Base-by-base conservation (phyloP, 129 eudicot genomes). In the Flaveria trinervia region DNA sequence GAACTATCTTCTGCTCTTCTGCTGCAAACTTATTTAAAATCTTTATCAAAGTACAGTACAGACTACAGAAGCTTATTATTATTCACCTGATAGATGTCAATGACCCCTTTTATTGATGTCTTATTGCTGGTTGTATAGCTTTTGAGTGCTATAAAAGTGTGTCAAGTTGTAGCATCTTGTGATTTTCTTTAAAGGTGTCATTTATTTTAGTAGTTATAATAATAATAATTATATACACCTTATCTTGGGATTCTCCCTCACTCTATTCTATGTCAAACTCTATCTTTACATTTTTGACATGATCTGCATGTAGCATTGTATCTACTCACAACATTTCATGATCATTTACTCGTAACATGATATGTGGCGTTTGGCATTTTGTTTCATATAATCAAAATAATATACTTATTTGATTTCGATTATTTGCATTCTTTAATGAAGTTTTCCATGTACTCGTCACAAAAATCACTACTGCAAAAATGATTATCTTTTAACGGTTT, bases 211-310 rank as follows among this genome's bases (percentile, higher is more conserved):
- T 56, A 54, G 16, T 82, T 62, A 77, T 73, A 23, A 23, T 23
- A 23, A 23, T 70, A 77, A 25, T 70, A 77, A 61, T 13, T 28
- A 7, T 17, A 17, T n/a, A 51, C 18, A 61, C 77, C 73, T 81
- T 80, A 18, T 85, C 82, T 85, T 85, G 89, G 89, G 89, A 85
- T 82, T 70, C 86, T 76, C 86, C 71, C 77, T 82, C 89, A 73
- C 89, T 79, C 84, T 41, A 81, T 85, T 82, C 89, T 82, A 82
- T 74, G 86, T 55, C 71, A 71, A 70, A 51, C 60, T 81, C 72
- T 80, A 51, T 71, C 87, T 48, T 36, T 30, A 76, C 45, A 73
- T 41, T 28, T 36, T 60, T 45, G 20, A 68, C 55, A 20, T 30
- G 18, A 72, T 43, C 4, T 65, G 48, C 70, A 36, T 36, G 48